Percentiles rank a stretch among this genome's conserved stretches.
These are phyloP conservation scores for Pleurotus pulmonarius DNA, from an alignment of 768 basidiomycete genomes.

Conservation along the genomic window DNA sequence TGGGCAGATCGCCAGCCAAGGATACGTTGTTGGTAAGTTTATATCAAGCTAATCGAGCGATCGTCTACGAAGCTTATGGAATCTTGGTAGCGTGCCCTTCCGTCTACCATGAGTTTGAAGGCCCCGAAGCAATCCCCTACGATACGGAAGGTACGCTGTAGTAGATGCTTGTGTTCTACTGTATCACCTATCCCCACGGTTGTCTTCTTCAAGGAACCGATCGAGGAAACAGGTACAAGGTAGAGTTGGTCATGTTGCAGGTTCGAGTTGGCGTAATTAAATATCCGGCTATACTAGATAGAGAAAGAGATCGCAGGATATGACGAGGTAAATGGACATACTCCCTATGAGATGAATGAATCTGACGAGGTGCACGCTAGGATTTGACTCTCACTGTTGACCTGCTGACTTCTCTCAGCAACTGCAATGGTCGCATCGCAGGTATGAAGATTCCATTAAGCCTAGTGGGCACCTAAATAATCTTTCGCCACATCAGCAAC, in stretches of 20 bases:
- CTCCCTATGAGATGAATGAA: not conserved
- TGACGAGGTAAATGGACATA: conserved; percentile 59
- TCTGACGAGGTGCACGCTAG: conserved; percentile 28
- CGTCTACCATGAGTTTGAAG: conserved; percentile 89
- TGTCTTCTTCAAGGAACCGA: conserved; percentile 58
- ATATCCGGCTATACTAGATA: conserved; percentile 43
- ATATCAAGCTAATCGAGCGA: no score
- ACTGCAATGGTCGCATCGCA: conserved; percentile 91
- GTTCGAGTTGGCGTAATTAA: not conserved
- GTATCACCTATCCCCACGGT: not conserved
- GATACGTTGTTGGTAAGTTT: conserved; percentile 72
- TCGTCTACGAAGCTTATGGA: no score
- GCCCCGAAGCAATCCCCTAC: conserved; percentile 85
- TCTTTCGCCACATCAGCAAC: conserved; percentile 45
- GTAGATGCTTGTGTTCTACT: not conserved
- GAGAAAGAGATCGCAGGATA: conserved; percentile 87
- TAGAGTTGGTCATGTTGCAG: conserved; percentile 12
- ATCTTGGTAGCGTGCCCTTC: conserved; percentile 67
- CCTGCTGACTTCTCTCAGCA: conserved; percentile 63
- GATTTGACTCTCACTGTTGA: conserved; percentile 80
- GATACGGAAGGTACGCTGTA: conserved; percentile 64
- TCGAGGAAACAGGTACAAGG: conserved; percentile 92
- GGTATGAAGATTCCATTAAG: conserved; percentile 34
- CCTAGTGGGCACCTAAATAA: no score
- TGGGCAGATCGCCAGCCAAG: conserved; percentile 83